Conservation (phyloP, 139 green algal species). For the Limnomonas spitsbergensis region DNA sequence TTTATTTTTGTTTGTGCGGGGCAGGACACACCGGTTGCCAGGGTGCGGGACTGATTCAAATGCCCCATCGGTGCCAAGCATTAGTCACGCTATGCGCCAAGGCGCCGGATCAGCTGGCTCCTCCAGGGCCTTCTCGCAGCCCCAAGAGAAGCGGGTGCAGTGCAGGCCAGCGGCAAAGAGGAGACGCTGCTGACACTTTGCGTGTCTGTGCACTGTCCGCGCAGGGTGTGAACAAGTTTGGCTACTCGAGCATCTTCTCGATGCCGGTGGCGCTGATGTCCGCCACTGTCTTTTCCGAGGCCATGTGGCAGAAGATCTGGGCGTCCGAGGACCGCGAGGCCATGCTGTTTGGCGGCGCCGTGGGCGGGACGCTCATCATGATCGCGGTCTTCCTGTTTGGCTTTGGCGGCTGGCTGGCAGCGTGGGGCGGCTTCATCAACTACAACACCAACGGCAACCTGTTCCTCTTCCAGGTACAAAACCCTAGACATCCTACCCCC, state of each 20-base stretch:
- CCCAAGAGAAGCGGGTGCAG: too few relatives aligned
- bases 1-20: too few relatives aligned
- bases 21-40: too few relatives aligned
- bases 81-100: too few relatives aligned
- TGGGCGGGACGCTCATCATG: slow-evolving; percentile 33
- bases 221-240: slow-evolving; percentile 20
- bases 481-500: background rate
- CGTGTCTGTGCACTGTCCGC: too few relatives aligned
- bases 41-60: too few relatives aligned
- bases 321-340: slow-evolving; percentile 22
- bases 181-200: too few relatives aligned
- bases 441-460: slow-evolving; percentile 57
- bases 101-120: too few relatives aligned
- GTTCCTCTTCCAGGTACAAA: slow-evolving; percentile 57
- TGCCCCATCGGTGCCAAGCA: too few relatives aligned
- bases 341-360: slow-evolving; percentile 33
- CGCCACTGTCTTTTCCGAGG: slow-evolving; percentile 12
- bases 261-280: slow-evolving; percentile 67
- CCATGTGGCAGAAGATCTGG: slow-evolving; percentile 47
- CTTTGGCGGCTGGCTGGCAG: slow-evolving; percentile 72
- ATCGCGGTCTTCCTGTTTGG: slow-evolving; percentile 59
- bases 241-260: slow-evolving; percentile 64
- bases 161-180: too few relatives aligned
- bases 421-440: slow-evolving; percentile 51
- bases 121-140: too few relatives aligned